Conservation (phyloP, 169 alveolate species). For the Theileria sp. region DNA sequence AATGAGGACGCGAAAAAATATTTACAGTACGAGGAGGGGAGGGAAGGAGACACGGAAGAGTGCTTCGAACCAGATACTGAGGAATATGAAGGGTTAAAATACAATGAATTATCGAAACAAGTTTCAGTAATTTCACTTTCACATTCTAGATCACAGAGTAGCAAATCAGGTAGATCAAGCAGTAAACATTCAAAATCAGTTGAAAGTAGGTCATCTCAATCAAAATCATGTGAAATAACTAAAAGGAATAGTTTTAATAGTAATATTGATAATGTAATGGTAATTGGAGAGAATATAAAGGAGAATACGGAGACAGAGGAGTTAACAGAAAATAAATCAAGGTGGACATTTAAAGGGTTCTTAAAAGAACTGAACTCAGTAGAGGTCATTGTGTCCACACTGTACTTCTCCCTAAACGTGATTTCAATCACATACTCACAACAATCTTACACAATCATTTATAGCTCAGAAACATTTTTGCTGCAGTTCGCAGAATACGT, state of each 20-base stretch:
- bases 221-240: neutral
- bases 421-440: constrained; percentile 49
- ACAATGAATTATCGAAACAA: neutral
- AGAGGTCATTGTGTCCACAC: constrained; percentile 33
- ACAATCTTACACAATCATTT: constrained; percentile 34
- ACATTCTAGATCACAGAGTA: neutral
- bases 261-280: neutral
- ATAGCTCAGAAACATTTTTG: constrained; percentile 15
- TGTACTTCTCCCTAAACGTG: constrained; percentile 53
- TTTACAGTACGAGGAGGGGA: neutral
- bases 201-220: neutral
- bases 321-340: neutral
- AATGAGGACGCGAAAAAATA: constrained; percentile 13
- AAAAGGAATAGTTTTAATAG: neutral
- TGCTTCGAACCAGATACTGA: neutral
- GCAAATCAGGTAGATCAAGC: neutral
- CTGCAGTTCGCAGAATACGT: constrained; percentile 48
- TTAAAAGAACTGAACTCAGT: neutral
- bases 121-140: neutral
- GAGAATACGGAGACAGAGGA: neutral
- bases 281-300: neutral
- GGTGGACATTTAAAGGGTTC: constrained; percentile 46
- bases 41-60: neutral
- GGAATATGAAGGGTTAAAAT: neutral
- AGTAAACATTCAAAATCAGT: neutral